Percentiles rank a stretch among this genome's conserved stretches.
Evolutionary conservation across 352 stramenopile genomes (phyloP).

Genomic region (Plasmopara halstedii): DNA sequence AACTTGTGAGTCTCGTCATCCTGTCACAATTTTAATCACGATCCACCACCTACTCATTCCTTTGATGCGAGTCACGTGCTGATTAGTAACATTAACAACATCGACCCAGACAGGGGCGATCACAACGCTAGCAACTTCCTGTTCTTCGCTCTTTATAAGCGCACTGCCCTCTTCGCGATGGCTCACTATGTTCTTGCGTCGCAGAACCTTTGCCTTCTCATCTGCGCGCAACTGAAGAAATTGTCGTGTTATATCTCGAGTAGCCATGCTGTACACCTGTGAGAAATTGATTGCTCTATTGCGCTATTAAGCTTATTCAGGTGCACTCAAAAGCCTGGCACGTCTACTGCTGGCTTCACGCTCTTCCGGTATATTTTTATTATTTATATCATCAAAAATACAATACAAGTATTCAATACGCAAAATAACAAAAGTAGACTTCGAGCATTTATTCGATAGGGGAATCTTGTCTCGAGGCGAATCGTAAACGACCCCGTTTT

Average conservation of each 20-base stretch:
- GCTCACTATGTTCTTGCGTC: constrained; percentile 78
- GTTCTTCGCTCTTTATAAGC: constrained; percentile 50
- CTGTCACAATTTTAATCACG: background rate
- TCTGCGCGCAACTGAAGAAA: constrained; percentile 67
- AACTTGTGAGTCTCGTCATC: background rate
- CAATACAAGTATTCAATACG: too few relatives aligned
- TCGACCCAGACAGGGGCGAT: constrained; percentile 70
- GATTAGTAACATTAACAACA: constrained; percentile 70
- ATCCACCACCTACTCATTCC: constrained; percentile 55
- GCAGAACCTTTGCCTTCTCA: constrained; percentile 77
- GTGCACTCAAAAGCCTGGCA: background rate
- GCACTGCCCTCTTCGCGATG: constrained; percentile 60
- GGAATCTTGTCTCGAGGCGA: too few relatives aligned
- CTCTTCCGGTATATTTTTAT: constrained; percentile 3
- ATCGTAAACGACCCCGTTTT: too few relatives aligned
- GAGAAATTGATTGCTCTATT: background rate
- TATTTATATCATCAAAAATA: constrained; percentile 1
- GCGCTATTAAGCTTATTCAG: constrained; percentile 2
- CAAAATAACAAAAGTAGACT: too few relatives aligned
- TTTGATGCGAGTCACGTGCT: constrained; percentile 75
- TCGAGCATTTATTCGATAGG: too few relatives aligned
- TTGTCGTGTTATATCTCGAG: constrained; percentile 62
- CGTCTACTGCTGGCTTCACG: constrained; percentile 5
- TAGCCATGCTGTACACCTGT: constrained; percentile 44
- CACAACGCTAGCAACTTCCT: constrained; percentile 26